Evolutionary conservation across 208 protist species (phyloP).

Genomic region (Acanthamoeba castellanii): DNA sequence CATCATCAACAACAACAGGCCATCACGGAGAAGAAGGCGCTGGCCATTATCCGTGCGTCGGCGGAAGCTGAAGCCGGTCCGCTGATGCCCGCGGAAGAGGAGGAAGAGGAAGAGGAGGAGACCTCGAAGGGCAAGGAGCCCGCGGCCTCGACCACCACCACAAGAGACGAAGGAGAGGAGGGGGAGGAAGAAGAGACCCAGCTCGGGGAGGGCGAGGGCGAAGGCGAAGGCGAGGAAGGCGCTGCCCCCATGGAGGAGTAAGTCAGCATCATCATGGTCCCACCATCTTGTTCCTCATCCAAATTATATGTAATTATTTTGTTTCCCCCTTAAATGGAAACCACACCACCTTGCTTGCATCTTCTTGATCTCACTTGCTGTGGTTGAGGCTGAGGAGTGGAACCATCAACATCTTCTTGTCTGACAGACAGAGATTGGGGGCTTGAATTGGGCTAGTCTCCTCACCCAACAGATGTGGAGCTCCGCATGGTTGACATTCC

Average conservation of each 20-base stretch:
- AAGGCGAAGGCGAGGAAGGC: slow-evolving; percentile 33
- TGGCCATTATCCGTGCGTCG: slow-evolving; percentile 92
- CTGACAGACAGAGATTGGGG: too few relatives aligned
- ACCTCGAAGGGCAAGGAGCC: slow-evolving; percentile 8
- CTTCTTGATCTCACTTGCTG: neutral
- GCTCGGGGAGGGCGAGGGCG: neutral
- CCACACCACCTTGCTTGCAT: neutral
- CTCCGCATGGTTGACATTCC: neutral
- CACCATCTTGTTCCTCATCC: neutral
- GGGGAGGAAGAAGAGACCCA: slow-evolving; percentile 11
- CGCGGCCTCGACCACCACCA: neutral
- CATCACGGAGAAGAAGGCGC: slow-evolving; percentile 96
- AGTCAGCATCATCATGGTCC: neutral
- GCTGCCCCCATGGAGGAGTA: neutral
- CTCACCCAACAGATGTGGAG: slow-evolving; percentile 4
- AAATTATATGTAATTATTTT: slow-evolving; percentile 1
- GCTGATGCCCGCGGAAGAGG: neutral
- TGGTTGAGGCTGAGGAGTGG: too few relatives aligned
- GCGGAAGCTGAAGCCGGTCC: slow-evolving; percentile 18
- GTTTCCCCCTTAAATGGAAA: neutral
- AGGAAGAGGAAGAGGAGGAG: neutral
- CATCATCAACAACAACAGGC: slow-evolving; percentile 94
- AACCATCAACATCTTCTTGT: too few relatives aligned
- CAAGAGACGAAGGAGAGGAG: slow-evolving; percentile 24
- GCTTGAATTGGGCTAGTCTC: neutral